These are phyloP conservation scores for Wickerhamomyces chambardii DNA, from an alignment of 805 yeast species.

Conservation along the genomic window DNA sequence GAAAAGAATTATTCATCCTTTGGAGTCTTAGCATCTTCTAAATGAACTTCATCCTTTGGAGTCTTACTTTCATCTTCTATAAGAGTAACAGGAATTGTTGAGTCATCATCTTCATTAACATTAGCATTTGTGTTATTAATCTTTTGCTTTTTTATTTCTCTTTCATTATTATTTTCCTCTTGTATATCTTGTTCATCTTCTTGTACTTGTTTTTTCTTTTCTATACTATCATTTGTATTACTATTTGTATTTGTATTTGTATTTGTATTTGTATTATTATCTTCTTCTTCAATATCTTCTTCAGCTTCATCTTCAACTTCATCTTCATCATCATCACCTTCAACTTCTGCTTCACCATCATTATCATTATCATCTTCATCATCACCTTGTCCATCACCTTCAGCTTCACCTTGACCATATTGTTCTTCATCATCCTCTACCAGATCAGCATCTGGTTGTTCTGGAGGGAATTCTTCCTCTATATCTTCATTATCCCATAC, in stretches of 20 bases:
- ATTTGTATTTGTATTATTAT: too few relatives aligned
- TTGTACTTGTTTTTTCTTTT: constrained; percentile 18
- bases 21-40: constrained; percentile 1
- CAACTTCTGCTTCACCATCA: constrained; percentile 31
- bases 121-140: constrained; percentile 6
- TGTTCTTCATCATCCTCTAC: constrained; percentile 57
- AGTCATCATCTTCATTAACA: constrained; percentile 1
- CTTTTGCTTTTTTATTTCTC: constrained; percentile 1
- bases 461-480: constrained; percentile 70
- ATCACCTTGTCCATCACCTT: constrained; percentile 33
- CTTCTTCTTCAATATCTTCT: constrained; percentile 31
- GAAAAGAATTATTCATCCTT: constrained; percentile 1
- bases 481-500: constrained; percentile 85
- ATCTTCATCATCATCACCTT: constrained; percentile 23
- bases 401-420: constrained; percentile 47
- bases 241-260: too few relatives aligned
- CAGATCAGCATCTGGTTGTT: constrained; percentile 55
- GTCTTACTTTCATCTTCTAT: constrained; percentile 13
- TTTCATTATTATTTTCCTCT: constrained; percentile 12
- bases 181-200: constrained; percentile 20
- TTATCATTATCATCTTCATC: constrained; percentile 40
- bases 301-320: constrained; percentile 30
- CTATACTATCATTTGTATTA: too few relatives aligned
- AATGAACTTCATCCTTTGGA: constrained; percentile 17
- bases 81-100: constrained; percentile 3